phyloP scores from a whole-genome alignment of 176 grass and related monocot genomes.

The Secale cereale region DNA sequence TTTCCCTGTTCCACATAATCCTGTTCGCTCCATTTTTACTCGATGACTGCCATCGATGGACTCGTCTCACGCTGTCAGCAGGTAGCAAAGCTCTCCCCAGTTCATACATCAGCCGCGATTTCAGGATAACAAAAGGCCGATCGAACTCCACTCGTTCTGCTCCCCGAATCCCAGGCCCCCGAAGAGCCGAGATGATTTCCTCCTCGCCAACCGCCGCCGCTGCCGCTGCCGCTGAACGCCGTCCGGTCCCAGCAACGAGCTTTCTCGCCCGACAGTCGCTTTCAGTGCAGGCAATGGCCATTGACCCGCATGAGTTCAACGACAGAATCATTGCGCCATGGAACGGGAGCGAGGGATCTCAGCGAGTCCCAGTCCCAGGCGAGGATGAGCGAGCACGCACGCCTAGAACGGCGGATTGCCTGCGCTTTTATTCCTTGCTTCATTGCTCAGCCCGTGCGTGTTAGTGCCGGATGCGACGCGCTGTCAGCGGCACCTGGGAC shows the following conservation, averaged over 20 bases:
- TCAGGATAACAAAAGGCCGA: not conserved
- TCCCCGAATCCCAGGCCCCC: not conserved
- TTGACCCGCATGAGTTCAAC: not conserved
- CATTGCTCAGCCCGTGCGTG: not conserved
- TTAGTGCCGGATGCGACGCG: not conserved
- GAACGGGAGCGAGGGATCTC: not conserved
- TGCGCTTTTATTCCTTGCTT: not conserved
- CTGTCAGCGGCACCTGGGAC: not conserved
- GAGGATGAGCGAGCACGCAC: not conserved
- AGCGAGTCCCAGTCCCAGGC: not conserved
- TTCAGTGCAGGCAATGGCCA: not conserved
- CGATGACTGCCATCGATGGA: not conserved
- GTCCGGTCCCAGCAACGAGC: not conserved
- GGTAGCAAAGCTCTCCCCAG: not conserved
- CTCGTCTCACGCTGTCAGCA: not conserved
- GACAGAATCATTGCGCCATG: conserved; percentile 5
- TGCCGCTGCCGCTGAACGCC: not conserved
- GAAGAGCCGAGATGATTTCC: not conserved
- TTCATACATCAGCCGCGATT: not conserved
- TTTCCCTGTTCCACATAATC: not conserved
- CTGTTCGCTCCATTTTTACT: not conserved
- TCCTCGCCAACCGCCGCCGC: not conserved
- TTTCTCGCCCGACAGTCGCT: conserved; percentile 7
- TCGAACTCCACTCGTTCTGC: not conserved
- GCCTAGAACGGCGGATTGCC: too few relatives aligned